phyloP scores from a whole-genome alignment of 2,329 filamentous ascomycete genomes.

The Colletotrichum orchidophilum region DNA sequence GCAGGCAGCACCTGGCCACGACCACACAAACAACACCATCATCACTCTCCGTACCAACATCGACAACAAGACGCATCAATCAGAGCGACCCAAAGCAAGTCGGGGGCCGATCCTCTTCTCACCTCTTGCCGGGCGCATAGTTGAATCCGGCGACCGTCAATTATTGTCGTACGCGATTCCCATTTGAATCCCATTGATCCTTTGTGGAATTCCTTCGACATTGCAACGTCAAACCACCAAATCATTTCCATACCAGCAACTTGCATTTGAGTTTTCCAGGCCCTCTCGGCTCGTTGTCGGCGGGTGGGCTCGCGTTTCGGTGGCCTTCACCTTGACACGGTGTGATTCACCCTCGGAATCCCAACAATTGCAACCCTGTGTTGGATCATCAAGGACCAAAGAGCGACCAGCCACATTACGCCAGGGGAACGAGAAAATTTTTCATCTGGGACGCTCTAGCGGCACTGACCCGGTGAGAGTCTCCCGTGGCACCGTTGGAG shows the following conservation, averaged over 20 bases:
- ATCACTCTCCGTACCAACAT: not conserved
- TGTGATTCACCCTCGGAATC: conserved; percentile 29
- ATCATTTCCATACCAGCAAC: conserved; percentile 21
- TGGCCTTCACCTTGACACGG: conserved; percentile 28
- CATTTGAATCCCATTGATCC: not conserved
- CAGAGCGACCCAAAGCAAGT: not conserved
- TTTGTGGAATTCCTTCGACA: conserved; percentile 19
- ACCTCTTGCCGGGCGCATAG: not conserved
- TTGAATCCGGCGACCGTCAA: not conserved
- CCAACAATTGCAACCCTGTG: conserved; percentile 25
- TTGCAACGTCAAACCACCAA: conserved; percentile 10
- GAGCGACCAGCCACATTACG: conserved; percentile 28
- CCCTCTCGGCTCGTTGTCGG: not conserved
- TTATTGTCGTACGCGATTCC: not conserved
- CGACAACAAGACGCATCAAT: not conserved
- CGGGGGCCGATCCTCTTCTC: not conserved
- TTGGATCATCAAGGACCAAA: conserved; percentile 19
- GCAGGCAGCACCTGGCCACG: conserved; percentile 23
- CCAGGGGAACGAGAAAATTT: conserved; percentile 27
- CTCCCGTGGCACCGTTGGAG: conserved; percentile 17
- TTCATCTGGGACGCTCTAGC: conserved; percentile 26
- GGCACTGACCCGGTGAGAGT: conserved; percentile 23
- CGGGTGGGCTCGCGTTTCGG: conserved; percentile 21
- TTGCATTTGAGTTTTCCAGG: not conserved
- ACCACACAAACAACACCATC: not conserved